These are phyloP conservation scores for Albugo laibachii DNA, from an alignment of 352 stramenopile genomes.

Conservation along the genomic window DNA sequence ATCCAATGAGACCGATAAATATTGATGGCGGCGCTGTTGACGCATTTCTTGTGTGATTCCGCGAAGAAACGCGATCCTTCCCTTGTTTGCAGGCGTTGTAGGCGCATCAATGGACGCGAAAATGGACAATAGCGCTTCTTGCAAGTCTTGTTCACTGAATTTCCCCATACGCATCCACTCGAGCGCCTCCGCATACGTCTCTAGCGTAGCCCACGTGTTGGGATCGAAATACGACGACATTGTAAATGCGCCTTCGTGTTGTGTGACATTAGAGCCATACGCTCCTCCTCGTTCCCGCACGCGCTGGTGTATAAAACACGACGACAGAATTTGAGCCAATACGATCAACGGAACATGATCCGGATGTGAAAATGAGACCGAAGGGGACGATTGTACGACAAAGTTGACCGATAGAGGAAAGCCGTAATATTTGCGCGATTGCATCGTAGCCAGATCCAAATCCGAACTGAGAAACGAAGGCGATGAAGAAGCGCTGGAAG, in stretches of 20 bases:
- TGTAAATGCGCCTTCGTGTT: slow-evolving; percentile 59
- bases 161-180: slow-evolving; percentile 23
- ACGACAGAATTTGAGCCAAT: slow-evolving; percentile 66
- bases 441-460: not conserved
- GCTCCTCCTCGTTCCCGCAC: slow-evolving; percentile 62
- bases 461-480: slow-evolving; percentile 1
- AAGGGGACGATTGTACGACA: slow-evolving; percentile 50
- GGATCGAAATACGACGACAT: slow-evolving; percentile 74
- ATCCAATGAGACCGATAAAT: slow-evolving; percentile 15
- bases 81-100: slow-evolving; percentile 50
- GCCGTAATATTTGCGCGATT: slow-evolving; percentile 40
- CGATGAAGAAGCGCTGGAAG: not conserved
- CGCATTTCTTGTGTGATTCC: slow-evolving; percentile 75
- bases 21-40: slow-evolving; percentile 45
- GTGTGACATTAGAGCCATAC: slow-evolving; percentile 46
- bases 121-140: slow-evolving; percentile 61
- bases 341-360: slow-evolving; percentile 61
- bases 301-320: slow-evolving; percentile 62
- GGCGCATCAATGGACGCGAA: slow-evolving; percentile 61
- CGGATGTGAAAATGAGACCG: slow-evolving; percentile 42
- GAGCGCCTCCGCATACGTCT: slow-evolving; percentile 38
- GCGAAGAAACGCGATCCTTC: slow-evolving; percentile 51
- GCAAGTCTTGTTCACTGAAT: slow-evolving; percentile 52
- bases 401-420: slow-evolving; percentile 73
- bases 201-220: slow-evolving; percentile 58